phyloP scores from a whole-genome alignment of 2,329 filamentous ascomycete genomes.

The Stemphylium lycopersici region DNA sequence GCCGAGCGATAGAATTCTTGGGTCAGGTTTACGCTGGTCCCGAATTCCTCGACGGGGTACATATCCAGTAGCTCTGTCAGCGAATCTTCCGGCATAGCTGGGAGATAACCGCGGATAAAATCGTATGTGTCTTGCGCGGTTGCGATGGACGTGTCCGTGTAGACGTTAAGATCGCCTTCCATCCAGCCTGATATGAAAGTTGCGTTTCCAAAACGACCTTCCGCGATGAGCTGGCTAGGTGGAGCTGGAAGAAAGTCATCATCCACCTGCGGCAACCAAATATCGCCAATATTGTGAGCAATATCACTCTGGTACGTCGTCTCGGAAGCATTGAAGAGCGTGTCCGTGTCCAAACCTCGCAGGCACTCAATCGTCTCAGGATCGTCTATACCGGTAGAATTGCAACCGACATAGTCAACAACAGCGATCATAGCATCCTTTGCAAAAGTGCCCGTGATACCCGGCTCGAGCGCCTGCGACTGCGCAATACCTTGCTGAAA shows the following conservation, averaged over 20 bases:
- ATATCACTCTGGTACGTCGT: conserved; percentile 51
- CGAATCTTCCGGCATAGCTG: conserved; percentile 38
- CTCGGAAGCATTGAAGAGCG: conserved; percentile 54
- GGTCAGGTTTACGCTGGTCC: conserved; percentile 48
- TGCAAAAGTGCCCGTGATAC: conserved; percentile 55
- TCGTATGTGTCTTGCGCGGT: conserved; percentile 49
- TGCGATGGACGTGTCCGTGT: conserved; percentile 50
- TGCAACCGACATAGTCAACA: conserved; percentile 54
- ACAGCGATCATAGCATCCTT: conserved; percentile 55
- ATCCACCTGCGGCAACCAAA: conserved; percentile 59
- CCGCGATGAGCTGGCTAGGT: conserved; percentile 50
- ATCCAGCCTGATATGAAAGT: conserved; percentile 54
- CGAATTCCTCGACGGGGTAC: conserved; percentile 53
- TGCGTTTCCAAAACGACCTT: conserved; percentile 52
- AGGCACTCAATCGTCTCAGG: conserved; percentile 56
- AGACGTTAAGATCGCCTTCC: conserved; percentile 54
- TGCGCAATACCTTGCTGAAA: conserved; percentile 49
- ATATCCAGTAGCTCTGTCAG: conserved; percentile 37
- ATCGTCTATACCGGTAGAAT: conserved; percentile 48
- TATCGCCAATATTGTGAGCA: conserved; percentile 52
- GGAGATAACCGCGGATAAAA: conserved; percentile 52
- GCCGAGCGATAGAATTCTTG: conserved; percentile 59
- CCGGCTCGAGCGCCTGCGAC: conserved; percentile 58
- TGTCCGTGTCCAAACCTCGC: conserved; percentile 51
- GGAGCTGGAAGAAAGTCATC: conserved; percentile 57